These are phyloP conservation scores for Thalassiosira exigua DNA, from an alignment of 352 stramenopile genomes.

Conservation along the genomic window DNA sequence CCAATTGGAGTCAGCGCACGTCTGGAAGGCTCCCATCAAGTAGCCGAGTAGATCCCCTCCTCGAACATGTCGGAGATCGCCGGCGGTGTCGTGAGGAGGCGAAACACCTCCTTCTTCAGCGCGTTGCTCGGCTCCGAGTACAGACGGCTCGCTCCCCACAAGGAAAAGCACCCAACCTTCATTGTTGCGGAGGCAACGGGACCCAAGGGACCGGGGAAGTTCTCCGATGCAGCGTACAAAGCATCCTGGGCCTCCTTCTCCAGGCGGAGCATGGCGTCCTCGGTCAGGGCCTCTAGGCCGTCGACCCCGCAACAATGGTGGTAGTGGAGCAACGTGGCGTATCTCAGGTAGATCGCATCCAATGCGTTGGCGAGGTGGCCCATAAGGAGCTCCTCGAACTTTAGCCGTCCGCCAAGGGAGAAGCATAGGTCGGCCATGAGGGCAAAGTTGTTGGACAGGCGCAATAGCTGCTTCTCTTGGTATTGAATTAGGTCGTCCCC, in stretches of 20 bases:
- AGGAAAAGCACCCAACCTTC: constrained; percentile 94
- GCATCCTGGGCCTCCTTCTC: constrained; percentile 95
- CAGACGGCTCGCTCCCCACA: constrained; percentile 90
- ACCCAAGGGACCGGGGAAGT: constrained; percentile 95
- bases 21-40: constrained; percentile 81
- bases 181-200: constrained; percentile 87
- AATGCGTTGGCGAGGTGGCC: constrained; percentile 96
- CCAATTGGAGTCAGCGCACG: constrained; percentile 91
- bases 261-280: constrained; percentile 96
- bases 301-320: constrained; percentile 92
- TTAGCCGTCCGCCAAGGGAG: constrained; percentile 96
- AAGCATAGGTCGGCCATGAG: constrained; percentile 94
- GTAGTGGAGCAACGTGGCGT: constrained; percentile 97
- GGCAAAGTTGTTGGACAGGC: constrained; percentile 96
- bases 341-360: constrained; percentile 96
- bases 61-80: constrained; percentile 81
- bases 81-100: constrained; percentile 86
- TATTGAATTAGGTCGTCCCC: constrained; percentile 86
- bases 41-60: constrained; percentile 84
- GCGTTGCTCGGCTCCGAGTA: constrained; percentile 93
- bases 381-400: constrained; percentile 98
- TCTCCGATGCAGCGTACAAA: constrained; percentile 93
- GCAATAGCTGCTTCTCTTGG: constrained; percentile 97
- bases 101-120: constrained; percentile 88
- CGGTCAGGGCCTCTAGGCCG: constrained; percentile 94